Conservation (phyloP, 352 stramenopile genomes). For the Phytophthora nicotianae region DNA sequence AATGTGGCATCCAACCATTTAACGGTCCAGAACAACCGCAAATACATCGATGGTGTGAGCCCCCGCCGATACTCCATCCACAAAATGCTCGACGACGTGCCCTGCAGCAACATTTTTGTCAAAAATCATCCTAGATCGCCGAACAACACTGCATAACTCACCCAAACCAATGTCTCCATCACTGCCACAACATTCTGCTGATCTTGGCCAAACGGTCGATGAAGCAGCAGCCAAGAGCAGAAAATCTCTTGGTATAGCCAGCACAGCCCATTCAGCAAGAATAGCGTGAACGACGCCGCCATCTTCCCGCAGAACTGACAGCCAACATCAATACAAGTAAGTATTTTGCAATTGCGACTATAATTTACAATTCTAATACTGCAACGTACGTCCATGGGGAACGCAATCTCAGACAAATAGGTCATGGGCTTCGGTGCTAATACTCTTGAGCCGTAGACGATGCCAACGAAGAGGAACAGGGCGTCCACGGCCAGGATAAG, state of each 20-base stretch:
- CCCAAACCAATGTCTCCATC: constrained; percentile 68
- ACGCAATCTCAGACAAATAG: constrained; percentile 79
- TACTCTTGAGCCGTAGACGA: constrained; percentile 57
- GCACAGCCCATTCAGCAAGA: constrained; percentile 50
- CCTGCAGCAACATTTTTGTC: constrained; percentile 23
- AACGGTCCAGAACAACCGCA: constrained; percentile 67
- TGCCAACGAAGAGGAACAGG: constrained; percentile 58
- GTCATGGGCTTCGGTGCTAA: constrained; percentile 67
- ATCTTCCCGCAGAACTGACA: constrained; percentile 69
- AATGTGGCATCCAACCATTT: constrained; percentile 60
- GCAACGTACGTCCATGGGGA: constrained; percentile 58
- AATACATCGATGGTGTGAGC: constrained; percentile 52
- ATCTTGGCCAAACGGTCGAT: constrained; percentile 32
- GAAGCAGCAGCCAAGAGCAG: constrained; percentile 44
- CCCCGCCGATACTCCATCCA: constrained; percentile 83
- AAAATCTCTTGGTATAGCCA: constrained; percentile 57
- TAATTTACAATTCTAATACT: constrained; percentile 2
- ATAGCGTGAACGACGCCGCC: constrained; percentile 49
- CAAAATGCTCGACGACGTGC: constrained; percentile 53
- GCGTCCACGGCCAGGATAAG: constrained; percentile 39
- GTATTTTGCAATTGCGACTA: constrained; percentile 4
- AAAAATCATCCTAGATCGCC: background rate
- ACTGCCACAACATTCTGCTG: constrained; percentile 48
- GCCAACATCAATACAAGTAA: constrained; percentile 5
- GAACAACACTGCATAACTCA: constrained; percentile 16